Evolutionary conservation across 345 rosid genomes (phyloP).

Genomic region (Draba incana): DNA sequence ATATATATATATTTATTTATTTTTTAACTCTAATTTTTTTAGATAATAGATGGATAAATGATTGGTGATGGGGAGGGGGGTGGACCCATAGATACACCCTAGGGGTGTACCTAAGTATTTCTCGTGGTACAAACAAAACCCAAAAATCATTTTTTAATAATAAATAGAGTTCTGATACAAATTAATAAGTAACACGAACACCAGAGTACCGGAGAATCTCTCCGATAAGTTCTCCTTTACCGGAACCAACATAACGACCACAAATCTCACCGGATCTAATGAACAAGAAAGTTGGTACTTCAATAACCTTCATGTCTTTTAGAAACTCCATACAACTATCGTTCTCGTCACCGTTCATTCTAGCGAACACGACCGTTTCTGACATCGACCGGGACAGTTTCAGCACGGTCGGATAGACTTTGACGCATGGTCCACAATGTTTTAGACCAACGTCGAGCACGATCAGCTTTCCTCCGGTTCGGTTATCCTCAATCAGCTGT

Average conservation of each 20-base stretch:
- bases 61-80: too few relatives aligned
- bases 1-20: too few relatives aligned
- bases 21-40: too few relatives aligned
- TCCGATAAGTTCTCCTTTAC: constrained; percentile 94
- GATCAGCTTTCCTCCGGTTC: constrained; percentile 65
- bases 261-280: constrained; percentile 71
- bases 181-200: constrained; percentile 68
- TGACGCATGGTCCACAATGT: constrained; percentile 93
- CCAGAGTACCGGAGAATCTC: constrained; percentile 92
- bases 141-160: constrained; percentile 2
- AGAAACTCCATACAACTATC: constrained; percentile 91
- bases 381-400: constrained; percentile 80
- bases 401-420: constrained; percentile 87
- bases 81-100: too few relatives aligned
- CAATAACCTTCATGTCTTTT: constrained; percentile 78
- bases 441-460: constrained; percentile 91
- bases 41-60: too few relatives aligned
- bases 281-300: constrained; percentile 90
- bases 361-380: constrained; percentile 71
- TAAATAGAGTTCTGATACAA: constrained; percentile 22
- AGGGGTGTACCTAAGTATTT: too few relatives aligned
- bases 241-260: constrained; percentile 91
- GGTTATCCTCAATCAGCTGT: constrained; percentile 71
- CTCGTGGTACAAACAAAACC: constrained; percentile 23
- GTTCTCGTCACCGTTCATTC: constrained; percentile 97